A percentile compares a stretch with the other conserved stretches of the same genome.
These are phyloP conservation scores for Cladorrhinum sp. DNA, from an alignment of 2,329 filamentous ascomycete species.

Conservation along the genomic window DNA sequence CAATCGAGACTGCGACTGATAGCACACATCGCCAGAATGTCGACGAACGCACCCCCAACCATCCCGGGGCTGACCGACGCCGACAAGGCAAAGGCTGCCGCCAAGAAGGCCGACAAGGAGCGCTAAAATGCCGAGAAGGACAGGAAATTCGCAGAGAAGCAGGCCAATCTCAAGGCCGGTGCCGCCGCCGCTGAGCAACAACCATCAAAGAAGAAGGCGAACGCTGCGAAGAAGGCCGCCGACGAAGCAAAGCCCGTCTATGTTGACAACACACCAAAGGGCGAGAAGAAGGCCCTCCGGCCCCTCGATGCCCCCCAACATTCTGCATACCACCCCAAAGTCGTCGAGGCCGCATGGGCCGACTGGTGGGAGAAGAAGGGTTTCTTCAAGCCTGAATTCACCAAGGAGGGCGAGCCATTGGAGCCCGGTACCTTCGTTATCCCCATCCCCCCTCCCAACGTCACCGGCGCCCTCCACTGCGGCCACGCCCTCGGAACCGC, in stretches of 20 bases:
- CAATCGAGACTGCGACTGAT: not conserved
- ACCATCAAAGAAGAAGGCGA: conserved; percentile 12
- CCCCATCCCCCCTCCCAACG: conserved; percentile 89
- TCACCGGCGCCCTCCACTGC: conserved; percentile 90
- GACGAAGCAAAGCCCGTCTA: conserved; percentile 25
- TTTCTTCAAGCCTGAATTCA: conserved; percentile 44
- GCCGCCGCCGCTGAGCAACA: conserved; percentile 16
- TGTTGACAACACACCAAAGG: conserved; percentile 24
- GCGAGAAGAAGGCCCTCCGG: conserved; percentile 28
- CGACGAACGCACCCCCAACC: not conserved
- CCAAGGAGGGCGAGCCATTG: conserved; percentile 32
- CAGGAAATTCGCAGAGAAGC: conserved; percentile 30
- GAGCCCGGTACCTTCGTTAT: conserved; percentile 89
- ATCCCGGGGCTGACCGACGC: not conserved
- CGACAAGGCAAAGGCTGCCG: not conserved
- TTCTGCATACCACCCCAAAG: conserved; percentile 88
- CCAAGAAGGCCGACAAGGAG: conserved; percentile 19
- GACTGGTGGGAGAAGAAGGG: conserved; percentile 96
- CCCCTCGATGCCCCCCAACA: conserved; percentile 70
- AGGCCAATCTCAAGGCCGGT: conserved; percentile 13
- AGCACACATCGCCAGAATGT: not conserved
- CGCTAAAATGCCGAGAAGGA: conserved; percentile 29
- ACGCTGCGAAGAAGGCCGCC: conserved; percentile 20
- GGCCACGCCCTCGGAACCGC: conserved; percentile 86
- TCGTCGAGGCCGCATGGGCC: conserved; percentile 90